phyloP scores from a whole-genome alignment of 768 basidiomycete species.

The Rhizopogon vinicolor region DNA sequence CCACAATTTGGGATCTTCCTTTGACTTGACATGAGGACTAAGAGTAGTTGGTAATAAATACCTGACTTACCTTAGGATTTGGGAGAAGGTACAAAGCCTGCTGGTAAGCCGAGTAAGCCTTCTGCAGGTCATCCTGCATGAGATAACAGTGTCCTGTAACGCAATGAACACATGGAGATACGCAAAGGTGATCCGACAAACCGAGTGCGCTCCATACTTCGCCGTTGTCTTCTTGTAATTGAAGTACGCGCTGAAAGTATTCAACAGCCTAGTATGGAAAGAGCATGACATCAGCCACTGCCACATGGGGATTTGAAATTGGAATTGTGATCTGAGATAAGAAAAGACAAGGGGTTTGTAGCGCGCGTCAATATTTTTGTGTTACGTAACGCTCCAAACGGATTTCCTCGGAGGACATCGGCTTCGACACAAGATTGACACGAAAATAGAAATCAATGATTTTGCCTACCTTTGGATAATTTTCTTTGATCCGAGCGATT shows the following conservation, averaged over 20 bases:
- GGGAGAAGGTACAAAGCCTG: conserved; percentile 95
- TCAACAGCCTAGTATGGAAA: conserved; percentile 75
- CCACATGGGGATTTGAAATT: conserved; percentile 27
- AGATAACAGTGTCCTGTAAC: conserved; percentile 88
- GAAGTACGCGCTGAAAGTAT: conserved; percentile 90
- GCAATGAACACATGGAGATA: conserved; percentile 9
- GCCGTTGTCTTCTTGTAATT: conserved; percentile 91
- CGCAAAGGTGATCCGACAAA: conserved; percentile 30
- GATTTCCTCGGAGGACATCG: conserved; percentile 26
- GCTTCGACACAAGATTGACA: conserved; percentile 19
- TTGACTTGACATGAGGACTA: conserved; percentile 8
- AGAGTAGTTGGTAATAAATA: background rate
- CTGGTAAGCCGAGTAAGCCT: conserved; percentile 97
- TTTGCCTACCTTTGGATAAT: conserved; percentile 81
- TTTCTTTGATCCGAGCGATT: conserved; percentile 96
- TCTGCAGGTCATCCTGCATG: conserved; percentile 99
- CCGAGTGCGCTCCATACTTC: conserved; percentile 98
- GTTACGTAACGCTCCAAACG: conserved; percentile 14
- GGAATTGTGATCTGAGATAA: conserved; percentile 9
- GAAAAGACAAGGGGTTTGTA: conserved; percentile 5
- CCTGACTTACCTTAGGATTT: conserved; percentile 77
- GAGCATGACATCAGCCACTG: conserved; percentile 23
- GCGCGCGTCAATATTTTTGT: background rate
- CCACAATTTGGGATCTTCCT: conserved; percentile 98
- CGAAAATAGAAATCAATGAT: conserved; percentile 16